Evolutionary conservation across 352 stramenopile species (phyloP).

Genomic region (Peronospora belbahrii): DNA sequence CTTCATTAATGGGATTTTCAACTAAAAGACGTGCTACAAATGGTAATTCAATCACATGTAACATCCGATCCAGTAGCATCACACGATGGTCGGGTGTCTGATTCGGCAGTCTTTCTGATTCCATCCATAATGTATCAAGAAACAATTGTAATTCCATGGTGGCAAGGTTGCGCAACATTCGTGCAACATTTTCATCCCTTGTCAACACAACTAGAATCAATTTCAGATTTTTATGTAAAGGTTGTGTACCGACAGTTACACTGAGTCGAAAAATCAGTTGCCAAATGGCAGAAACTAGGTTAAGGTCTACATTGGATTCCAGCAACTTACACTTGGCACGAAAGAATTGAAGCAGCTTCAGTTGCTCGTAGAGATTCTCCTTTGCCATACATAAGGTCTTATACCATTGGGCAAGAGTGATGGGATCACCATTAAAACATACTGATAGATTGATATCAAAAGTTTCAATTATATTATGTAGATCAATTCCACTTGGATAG

Average conservation of each 20-base stretch:
- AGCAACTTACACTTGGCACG: slow-evolving; percentile 45
- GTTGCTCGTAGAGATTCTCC: slow-evolving; percentile 50
- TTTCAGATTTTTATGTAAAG: slow-evolving; percentile 62
- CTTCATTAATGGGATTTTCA: slow-evolving; percentile 19
- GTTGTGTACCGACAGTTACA: slow-evolving; percentile 20
- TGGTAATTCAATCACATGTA: slow-evolving; percentile 54
- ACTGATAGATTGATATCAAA: slow-evolving; percentile 32
- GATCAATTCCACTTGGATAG: slow-evolving; percentile 28
- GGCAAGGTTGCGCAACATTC: slow-evolving; percentile 17
- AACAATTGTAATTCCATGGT: slow-evolving; percentile 33
- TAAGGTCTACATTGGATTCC: slow-evolving; percentile 19
- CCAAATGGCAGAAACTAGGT: slow-evolving; percentile 28
- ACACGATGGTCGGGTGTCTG: slow-evolving; percentile 23
- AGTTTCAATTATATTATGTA: slow-evolving; percentile 24
- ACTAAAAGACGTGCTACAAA: slow-evolving; percentile 42
- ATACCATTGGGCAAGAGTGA: slow-evolving; percentile 42
- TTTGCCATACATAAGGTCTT: slow-evolving; percentile 21
- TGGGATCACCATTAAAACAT: slow-evolving; percentile 22
- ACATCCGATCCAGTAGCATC: slow-evolving; percentile 37
- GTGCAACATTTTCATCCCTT: slow-evolving; percentile 9
- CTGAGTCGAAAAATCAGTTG: slow-evolving; percentile 56
- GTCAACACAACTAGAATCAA: slow-evolving; percentile 49
- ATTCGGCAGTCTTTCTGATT: background rate
- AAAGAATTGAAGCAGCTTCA: slow-evolving; percentile 70
- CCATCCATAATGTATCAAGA: slow-evolving; percentile 26